Evolutionary conservation across 805 yeast species (phyloP).

Genomic region (Candida hungchunana): DNA sequence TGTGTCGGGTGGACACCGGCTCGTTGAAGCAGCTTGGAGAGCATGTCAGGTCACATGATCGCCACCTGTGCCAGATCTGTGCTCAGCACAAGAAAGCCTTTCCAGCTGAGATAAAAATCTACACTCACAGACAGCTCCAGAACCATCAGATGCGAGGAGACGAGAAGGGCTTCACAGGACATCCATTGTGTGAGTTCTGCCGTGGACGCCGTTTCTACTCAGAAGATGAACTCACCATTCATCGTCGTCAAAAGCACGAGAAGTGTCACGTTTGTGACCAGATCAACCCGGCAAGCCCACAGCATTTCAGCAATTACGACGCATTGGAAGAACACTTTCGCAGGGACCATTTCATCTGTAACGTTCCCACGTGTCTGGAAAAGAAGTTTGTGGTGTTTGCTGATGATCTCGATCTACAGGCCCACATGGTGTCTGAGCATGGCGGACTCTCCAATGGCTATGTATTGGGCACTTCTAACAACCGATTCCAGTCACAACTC

Average conservation of each 20-base stretch:
- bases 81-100: conserved; percentile 73
- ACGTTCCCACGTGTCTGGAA: conserved; percentile 73
- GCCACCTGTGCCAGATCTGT: conserved; percentile 71
- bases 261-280: conserved; percentile 87
- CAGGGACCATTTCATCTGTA: conserved; percentile 71
- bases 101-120: conserved; percentile 62
- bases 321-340: conserved; percentile 72
- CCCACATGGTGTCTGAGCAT: conserved; percentile 85
- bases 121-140: conserved; percentile 56
- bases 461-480: conserved; percentile 16
- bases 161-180: conserved; percentile 75
- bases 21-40: conserved; percentile 55
- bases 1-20: conserved; percentile 36
- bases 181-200: conserved; percentile 85
- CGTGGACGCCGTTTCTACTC: conserved; percentile 72
- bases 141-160: conserved; percentile 76
- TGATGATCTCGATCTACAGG: conserved; percentile 79
- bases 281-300: conserved; percentile 54
- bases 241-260: conserved; percentile 81
- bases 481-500: conserved; percentile 50
- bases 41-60: conserved; percentile 68
- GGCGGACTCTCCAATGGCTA: conserved; percentile 46
- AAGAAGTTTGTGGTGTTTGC: conserved; percentile 88
- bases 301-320: conserved; percentile 75
- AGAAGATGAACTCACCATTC: conserved; percentile 78